Percentiles rank a stretch among this genome's conserved stretches.
phyloP scores from a whole-genome alignment of 2,329 filamentous ascomycete species.

The Talaromyces marneffei region DNA sequence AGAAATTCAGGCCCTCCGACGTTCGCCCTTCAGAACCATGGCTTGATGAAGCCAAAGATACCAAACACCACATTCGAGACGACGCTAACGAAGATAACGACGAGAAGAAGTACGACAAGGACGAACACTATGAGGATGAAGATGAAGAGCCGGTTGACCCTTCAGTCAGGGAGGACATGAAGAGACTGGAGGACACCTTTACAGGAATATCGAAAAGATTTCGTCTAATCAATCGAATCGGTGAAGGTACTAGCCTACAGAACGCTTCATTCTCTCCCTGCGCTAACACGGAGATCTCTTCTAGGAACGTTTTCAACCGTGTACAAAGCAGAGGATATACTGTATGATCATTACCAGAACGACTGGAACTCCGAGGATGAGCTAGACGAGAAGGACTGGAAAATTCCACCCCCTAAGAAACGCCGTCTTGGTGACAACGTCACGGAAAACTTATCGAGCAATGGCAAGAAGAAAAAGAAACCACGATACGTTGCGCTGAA shows the following conservation, averaged over 20 bases:
- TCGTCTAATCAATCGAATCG: constrained; percentile 90
- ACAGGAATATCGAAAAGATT: constrained; percentile 77
- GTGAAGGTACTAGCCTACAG: constrained; percentile 62
- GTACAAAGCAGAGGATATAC: constrained; percentile 93
- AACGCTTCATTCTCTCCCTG: background rate
- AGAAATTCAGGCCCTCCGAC: background rate
- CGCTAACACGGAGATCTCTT: constrained; percentile 10
- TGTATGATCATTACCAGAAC: constrained; percentile 77
- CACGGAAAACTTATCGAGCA: constrained; percentile 26
- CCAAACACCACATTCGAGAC: background rate
- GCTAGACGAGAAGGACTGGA: constrained; percentile 60
- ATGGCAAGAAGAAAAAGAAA: constrained; percentile 36
- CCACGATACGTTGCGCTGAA: constrained; percentile 91
- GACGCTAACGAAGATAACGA: background rate
- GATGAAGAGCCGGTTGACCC: constrained; percentile 35
- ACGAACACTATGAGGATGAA: constrained; percentile 23
- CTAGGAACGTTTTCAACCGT: constrained; percentile 95
- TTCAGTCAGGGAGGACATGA: constrained; percentile 75
- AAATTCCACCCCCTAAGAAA: constrained; percentile 60
- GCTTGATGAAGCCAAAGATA: background rate
- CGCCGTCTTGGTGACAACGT: constrained; percentile 40
- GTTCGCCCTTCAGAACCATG: background rate
- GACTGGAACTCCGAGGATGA: constrained; percentile 70
- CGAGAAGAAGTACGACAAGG: background rate
- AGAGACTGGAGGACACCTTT: constrained; percentile 73